phyloP scores from a whole-genome alignment of 306 rosid genomes.

The Canavalia gladiata region DNA sequence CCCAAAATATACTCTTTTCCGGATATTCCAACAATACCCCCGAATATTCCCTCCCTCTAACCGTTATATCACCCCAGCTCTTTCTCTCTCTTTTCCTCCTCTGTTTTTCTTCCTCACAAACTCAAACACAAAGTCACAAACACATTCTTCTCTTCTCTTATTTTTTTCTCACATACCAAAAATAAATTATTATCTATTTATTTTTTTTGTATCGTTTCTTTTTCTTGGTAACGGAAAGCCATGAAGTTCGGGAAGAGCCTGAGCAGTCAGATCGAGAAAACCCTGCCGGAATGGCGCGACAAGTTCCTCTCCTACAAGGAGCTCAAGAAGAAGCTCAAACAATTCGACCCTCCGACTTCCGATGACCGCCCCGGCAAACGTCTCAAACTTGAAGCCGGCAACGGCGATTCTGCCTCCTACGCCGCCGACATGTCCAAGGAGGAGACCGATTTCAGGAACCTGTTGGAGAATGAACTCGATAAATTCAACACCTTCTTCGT shows the following conservation, averaged over 20 bases:
- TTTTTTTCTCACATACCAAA: not conserved
- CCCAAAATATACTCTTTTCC: slow-evolving; percentile 69
- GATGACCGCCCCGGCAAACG: slow-evolving; percentile 68
- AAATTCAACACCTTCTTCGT: slow-evolving; percentile 92
- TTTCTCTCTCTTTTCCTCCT: not conserved
- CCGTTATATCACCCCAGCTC: slow-evolving; percentile 61
- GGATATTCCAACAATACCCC: slow-evolving; percentile 82
- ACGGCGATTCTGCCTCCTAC: not conserved
- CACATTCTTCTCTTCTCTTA: not conserved
- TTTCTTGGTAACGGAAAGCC: slow-evolving; percentile 17
- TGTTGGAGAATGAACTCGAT: slow-evolving; percentile 88
- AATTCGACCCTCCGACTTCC: slow-evolving; percentile 59
- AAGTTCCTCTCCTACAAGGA: slow-evolving; percentile 95
- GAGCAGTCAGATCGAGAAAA: slow-evolving; percentile 88
- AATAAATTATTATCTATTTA: not conserved
- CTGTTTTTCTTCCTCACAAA: not conserved
- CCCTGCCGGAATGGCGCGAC: slow-evolving; percentile 95
- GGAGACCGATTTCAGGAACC: slow-evolving; percentile 71
- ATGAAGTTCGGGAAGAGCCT: slow-evolving; percentile 98
- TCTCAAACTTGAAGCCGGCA: slow-evolving; percentile 50
- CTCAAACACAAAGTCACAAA: not conserved
- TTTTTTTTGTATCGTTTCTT: not conserved
- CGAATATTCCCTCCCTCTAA: slow-evolving; percentile 72
- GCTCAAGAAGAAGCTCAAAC: slow-evolving; percentile 88
- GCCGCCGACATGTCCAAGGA: slow-evolving; percentile 61